A percentile compares a stretch with the other conserved stretches of the same genome.
These are phyloP conservation scores for Pistacia vera DNA, from an alignment of 345 rosid genomes.

Conservation along the genomic window DNA sequence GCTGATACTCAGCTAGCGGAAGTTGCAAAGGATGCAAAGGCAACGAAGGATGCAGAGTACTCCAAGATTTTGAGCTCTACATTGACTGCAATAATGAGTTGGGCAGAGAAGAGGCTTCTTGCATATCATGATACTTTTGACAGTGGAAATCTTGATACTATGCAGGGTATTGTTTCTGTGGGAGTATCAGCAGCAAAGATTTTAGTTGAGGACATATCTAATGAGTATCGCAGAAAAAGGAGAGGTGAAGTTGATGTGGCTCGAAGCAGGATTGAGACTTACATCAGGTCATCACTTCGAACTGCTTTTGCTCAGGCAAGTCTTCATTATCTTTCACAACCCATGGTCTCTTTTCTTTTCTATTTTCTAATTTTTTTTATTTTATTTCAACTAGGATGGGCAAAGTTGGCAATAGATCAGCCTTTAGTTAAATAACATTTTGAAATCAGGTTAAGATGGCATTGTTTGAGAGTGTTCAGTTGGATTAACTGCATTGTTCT, in stretches of 20 bases:
- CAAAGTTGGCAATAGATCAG: background rate
- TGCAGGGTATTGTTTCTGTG: slow-evolving; percentile 85
- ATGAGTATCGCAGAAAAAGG: slow-evolving; percentile 89
- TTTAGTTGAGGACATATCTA: slow-evolving; percentile 92
- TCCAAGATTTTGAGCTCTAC: slow-evolving; percentile 83
- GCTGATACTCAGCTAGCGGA: slow-evolving; percentile 77
- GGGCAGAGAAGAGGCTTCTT: slow-evolving; percentile 98
- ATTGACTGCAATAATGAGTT: slow-evolving; percentile 80
- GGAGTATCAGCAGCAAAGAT: slow-evolving; percentile 91
- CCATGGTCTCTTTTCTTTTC: background rate
- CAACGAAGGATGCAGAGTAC: slow-evolving; percentile 85
- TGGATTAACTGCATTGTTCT: slow-evolving; percentile 11
- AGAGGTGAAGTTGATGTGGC: slow-evolving; percentile 85
- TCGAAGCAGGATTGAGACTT: slow-evolving; percentile 83
- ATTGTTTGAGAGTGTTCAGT: background rate
- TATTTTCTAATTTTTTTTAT: background rate
- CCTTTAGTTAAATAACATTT: slow-evolving; percentile 3
- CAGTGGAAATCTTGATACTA: slow-evolving; percentile 61
- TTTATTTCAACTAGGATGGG: slow-evolving; percentile 1
- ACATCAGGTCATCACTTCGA: slow-evolving; percentile 94
- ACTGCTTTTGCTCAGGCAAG: slow-evolving; percentile 99
- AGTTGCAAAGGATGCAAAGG: slow-evolving; percentile 94
- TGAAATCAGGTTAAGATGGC: background rate
- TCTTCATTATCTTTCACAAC: slow-evolving; percentile 13
- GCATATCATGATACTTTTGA: slow-evolving; percentile 96